A percentile compares a stretch with the other conserved stretches of the same genome.
phyloP scores from a whole-genome alignment of 2,329 filamentous ascomycete species.

The Colletotrichum tabaci region DNA sequence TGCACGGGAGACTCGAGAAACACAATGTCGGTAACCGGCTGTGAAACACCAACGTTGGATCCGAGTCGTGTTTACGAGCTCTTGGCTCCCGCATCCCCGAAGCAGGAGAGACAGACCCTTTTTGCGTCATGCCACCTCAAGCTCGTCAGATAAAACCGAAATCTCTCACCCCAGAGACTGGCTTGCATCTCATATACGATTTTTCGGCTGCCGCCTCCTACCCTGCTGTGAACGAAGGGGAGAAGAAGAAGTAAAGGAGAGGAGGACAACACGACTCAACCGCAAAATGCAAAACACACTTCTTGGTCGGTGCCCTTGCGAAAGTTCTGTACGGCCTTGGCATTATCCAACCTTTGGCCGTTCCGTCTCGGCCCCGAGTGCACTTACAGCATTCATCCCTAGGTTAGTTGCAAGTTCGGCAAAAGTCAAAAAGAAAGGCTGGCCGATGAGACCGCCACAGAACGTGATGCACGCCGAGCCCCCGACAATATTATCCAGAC shows the following conservation, averaged over 20 bases:
- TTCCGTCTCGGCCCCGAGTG: not conserved
- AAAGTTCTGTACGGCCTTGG: not conserved
- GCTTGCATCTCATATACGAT: not conserved
- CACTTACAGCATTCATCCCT: not conserved
- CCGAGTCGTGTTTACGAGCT: not conserved
- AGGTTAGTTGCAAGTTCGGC: not conserved
- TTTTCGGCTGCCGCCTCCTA: not conserved
- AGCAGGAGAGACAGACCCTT: not conserved
- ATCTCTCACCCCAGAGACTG: not conserved
- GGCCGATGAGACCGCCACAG: not conserved
- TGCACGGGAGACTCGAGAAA: not conserved
- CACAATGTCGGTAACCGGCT: not conserved
- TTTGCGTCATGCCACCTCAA: not conserved
- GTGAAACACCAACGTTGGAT: constrained; percentile 19
- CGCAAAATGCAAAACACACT: no score
- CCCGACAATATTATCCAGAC: not conserved
- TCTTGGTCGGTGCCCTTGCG: no score
- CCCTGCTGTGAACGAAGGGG: not conserved
- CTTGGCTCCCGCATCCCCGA: not conserved
- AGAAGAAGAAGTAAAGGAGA: no score
- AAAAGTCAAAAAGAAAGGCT: not conserved
- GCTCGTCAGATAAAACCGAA: not conserved
- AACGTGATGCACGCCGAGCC: not conserved
- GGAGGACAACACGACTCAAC: not conserved
- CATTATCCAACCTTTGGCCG: constrained; percentile 9